Evolutionary conservation across 1,284 basidiomycete species (phyloP).

Genomic region (Cutaneotrichosporon spelunceum): DNA sequence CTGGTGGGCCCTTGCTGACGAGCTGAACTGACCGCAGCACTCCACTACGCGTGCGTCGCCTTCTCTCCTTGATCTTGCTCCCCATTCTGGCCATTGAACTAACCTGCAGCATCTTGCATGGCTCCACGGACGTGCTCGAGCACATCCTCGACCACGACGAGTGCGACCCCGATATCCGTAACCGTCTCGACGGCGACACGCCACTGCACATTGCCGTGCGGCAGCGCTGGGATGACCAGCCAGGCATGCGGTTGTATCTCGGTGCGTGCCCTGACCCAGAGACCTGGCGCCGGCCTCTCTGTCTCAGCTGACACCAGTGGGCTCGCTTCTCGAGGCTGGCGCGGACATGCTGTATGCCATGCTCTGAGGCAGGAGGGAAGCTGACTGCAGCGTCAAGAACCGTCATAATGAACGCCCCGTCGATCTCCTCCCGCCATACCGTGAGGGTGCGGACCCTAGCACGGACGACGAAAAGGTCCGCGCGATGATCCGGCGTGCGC

Average conservation of each 20-base stretch:
- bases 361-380: neutral
- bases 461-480: constrained; percentile 46
- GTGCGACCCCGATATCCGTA: constrained; percentile 80
- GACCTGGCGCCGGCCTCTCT: too few species aligned
- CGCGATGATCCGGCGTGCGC: constrained; percentile 37
- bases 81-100: too few species aligned
- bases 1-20: constrained; percentile 53
- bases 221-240: constrained; percentile 60
- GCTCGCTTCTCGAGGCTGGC: constrained; percentile 70
- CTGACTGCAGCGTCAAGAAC: constrained; percentile 62
- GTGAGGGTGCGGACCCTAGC: constrained; percentile 33
- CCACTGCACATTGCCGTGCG: constrained; percentile 76
- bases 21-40: constrained; percentile 54
- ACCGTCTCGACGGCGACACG: constrained; percentile 69
- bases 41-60: constrained; percentile 72
- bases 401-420: constrained; percentile 62
- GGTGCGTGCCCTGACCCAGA: too few species aligned
- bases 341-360: constrained; percentile 63
- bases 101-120: constrained; percentile 52
- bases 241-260: constrained; percentile 55
- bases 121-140: constrained; percentile 65
- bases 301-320: constrained; percentile 52
- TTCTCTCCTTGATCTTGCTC: neutral
- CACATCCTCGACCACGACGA: constrained; percentile 68
- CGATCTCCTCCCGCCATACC: constrained; percentile 58